Base-by-base conservation (phyloP, 139 green algal species). In the Closterium sp. region DNA sequence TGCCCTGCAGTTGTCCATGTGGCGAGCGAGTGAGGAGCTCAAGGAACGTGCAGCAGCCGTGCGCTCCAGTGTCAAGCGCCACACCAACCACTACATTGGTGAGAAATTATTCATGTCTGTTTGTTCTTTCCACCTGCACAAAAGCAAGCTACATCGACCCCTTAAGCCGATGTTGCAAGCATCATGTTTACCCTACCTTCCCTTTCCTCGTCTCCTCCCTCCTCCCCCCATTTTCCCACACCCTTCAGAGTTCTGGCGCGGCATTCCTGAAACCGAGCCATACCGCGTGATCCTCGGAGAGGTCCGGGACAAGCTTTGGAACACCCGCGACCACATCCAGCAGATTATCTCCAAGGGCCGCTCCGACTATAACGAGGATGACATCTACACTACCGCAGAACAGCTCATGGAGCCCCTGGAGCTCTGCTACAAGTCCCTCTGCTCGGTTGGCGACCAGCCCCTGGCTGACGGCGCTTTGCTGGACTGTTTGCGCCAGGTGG, bases 391-490 rank as follows among this genome's bases (percentile, higher is more conserved):
- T 81, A 94, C 84, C 16, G 94, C 96, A 35, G 96, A 98, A 85
- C 83, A 95, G 90, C 95, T 98, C 69, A 93, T 95, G 85, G 91
- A 97, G 92, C 95, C 96, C 4, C 94, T 99, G 92, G 91, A 97
- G 90, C 94, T 96, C 35, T 97, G 97, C 93, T 98, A 99, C 96
- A 95, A 96, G 83, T 97, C 95, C 0, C 94, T 99, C 88, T 98
- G 96, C 92, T 96, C 98, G 91, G 97, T 95, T 90, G 97, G 97
- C 12, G 96, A 96, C 92, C 96, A 96, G 35, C 94, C 97, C 43
- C 96, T 99, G 28, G 98, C 98, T 3, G 97, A 99, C 86, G 97
- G 97, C 7, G 95, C 95, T 19, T 95, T 99, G 92, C 96, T 98
- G 92, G 98, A 99, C 95, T 94, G 98, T 34, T 95, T 99, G 87